phyloP scores from a whole-genome alignment of 768 basidiomycete genomes.

The Tulasnella sp. region DNA sequence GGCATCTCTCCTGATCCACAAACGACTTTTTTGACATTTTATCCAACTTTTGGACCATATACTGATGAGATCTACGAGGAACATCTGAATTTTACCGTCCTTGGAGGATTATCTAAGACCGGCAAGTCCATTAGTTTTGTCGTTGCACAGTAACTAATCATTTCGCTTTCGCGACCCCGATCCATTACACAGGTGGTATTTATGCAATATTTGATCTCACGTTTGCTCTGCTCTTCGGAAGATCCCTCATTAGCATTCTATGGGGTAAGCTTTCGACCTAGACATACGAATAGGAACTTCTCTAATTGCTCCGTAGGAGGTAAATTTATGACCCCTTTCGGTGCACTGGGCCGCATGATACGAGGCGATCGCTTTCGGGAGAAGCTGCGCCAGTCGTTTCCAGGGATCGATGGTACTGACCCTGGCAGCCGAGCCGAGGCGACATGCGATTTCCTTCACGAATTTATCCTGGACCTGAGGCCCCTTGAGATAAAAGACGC shows the following conservation, averaged over 20 bases:
- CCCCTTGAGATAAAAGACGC: not conserved
- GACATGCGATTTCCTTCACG: conserved; percentile 16
- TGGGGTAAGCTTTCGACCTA: not conserved
- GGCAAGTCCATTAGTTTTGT: not conserved
- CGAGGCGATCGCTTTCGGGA: not conserved
- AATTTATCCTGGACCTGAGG: conserved; percentile 21
- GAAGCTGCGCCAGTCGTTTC: not conserved
- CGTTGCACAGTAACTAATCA: too few species aligned
- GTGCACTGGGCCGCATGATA: not conserved
- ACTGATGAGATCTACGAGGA: not conserved
- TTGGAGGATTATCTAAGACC: not conserved
- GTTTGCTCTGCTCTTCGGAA: not conserved
- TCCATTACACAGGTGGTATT: not conserved
- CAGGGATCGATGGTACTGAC: not conserved
- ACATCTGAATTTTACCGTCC: not conserved
- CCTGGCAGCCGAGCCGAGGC: not conserved
- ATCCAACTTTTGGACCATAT: not conserved
- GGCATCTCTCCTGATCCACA: not conserved
- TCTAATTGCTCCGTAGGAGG: not conserved
- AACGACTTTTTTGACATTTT: not conserved
- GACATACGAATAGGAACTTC: not conserved
- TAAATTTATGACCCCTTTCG: not conserved
- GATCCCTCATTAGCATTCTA: not conserved
- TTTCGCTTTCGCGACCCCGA: too few species aligned
- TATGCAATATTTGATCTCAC: not conserved